Percentiles rank a stretch among this genome's conserved stretches.
These are phyloP conservation scores for Neurospora pannonica DNA, from an alignment of 495 filamentous ascomycete species.

Conservation along the genomic window DNA sequence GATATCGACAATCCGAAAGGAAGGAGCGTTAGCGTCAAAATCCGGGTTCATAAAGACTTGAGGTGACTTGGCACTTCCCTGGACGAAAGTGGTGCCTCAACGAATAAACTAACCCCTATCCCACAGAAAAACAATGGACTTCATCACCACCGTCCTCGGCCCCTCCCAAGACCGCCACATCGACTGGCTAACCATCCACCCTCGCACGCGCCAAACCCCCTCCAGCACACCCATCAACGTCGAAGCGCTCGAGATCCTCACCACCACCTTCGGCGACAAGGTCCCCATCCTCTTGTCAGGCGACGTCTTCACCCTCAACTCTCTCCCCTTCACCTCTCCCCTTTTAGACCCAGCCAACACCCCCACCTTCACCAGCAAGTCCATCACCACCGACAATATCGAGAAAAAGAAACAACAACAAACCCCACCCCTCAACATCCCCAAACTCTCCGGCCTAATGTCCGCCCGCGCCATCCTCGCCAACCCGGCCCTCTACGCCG, in stretches of 20 bases:
- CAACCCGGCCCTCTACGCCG: slow-evolving; percentile 54
- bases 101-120: neutral
- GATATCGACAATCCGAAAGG: slow-evolving; percentile 23
- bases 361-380: slow-evolving; percentile 15
- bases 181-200: slow-evolving; percentile 58
- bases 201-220: slow-evolving; percentile 44
- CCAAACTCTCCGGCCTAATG: slow-evolving; percentile 46
- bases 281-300: slow-evolving; percentile 54
- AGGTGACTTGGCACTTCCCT: slow-evolving; percentile 15
- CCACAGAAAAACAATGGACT: slow-evolving; percentile 36
- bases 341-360: slow-evolving; percentile 15
- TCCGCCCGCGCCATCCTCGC: slow-evolving; percentile 51
- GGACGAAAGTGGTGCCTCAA: neutral
- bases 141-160: slow-evolving; percentile 39
- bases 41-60: slow-evolving; percentile 52
- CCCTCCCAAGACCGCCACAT: slow-evolving; percentile 34
- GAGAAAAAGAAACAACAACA: neutral
- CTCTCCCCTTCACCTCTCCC: slow-evolving; percentile 36
- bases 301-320: slow-evolving; percentile 45
- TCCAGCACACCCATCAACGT: slow-evolving; percentile 48
- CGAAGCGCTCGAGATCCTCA: slow-evolving; percentile 47
- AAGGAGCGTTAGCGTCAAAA: slow-evolving; percentile 53
- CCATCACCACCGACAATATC: slow-evolving; percentile 11
- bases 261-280: slow-evolving; percentile 30
- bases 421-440: slow-evolving; percentile 17